Evolutionary conservation across 495 filamentous ascomycete species (phyloP), one percentile per base, ranked within the genome.

Genomic region (Podospora sp.): DNA sequence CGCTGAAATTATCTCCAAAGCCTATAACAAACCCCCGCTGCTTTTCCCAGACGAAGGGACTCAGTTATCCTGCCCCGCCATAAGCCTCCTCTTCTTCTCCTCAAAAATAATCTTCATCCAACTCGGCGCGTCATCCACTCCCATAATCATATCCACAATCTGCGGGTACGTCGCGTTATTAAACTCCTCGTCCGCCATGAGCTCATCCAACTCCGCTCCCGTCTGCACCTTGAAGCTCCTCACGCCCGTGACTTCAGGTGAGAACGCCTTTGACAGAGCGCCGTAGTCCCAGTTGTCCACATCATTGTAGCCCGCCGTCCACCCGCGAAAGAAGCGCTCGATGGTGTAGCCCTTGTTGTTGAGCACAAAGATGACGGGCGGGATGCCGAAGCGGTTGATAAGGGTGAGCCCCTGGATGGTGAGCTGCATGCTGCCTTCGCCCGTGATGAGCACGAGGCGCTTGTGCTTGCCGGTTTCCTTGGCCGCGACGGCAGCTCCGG

Each of bases 331-430:
- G 68, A 68, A 77, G 26, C 84, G 78, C 76, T 87, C 84, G 62
- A 84, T 79, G 0, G 83, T 83, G 68, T 84, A 87, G 26, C 84
- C 84, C 7, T 76, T 70, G 66, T 87, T 86, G 71, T 79, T 81
- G 26, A 86, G 74, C 60, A 85, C 72, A 69, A 87, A 82, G 65
- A 82, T 72, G 12, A 78, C 74, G 0, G 77, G 73, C 18, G 73
- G 73, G 7, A 80, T 57, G 25, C 76, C 72, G 49, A 72, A 69
- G 4, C 77, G 71, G 24, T 78, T 70, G 69, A 79, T 68, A 21
- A 78, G 68, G 0, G 73, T 72, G 51, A 83, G 70, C 1, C 76
- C 77, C 69, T 83, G 80, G 4, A 74, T 71, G 6, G 78, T 82
- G 55, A 84, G 68, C 60, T 82, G 81, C 49, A 83, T 71, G 59